Base-by-base conservation (phyloP, 1,139 yeast genomes). In the Protomyces macrosporus region DNA sequence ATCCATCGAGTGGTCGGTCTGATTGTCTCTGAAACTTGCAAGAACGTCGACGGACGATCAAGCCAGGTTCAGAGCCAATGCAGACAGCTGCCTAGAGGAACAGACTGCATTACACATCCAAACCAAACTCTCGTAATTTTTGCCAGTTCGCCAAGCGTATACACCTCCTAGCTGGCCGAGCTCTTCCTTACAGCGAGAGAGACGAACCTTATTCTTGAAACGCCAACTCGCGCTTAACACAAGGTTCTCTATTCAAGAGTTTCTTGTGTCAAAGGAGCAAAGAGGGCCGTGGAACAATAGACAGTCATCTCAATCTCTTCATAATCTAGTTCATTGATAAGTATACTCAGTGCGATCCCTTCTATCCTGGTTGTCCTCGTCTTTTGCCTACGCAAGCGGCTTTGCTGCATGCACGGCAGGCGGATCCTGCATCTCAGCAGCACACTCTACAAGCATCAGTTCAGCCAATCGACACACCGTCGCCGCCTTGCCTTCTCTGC, bases 361-460 rank as follows among this genome's bases (percentile, higher is more conserved):
- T 23, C 23, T 23, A 2, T 23, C 1, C 23, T 23, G 1, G 2
- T 23, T 23, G 2, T 23, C 23, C 23, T 23, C 23, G 23, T 23
- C 23, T 23, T 23, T 23, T 23, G 23, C 23, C 23, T 23, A 23
- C 23, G 23, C 23, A 23, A 23, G 23, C 23, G 23, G 23, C 23
- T 23, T 23, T 23, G 23, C 23, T 23, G 23, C 23, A 23, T 23
- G 23, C 23, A 23, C 23, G 23, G 48, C 12, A n/a, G 30, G 45
- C 0, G 63, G 65, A 23, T 30, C 10, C 30, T 42, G 23, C 34
- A 65, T 53, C 6, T 34, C 45, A 4, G 52, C 50, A 9, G 60
- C 64, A 48, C 57, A 42, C 53, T 62, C 64, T 34, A 60, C 54
- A 30, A 64, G 53, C 34, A 61, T 9, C 33, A 65, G 35, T 42